A percentile compares a stretch with the other conserved stretches of the same genome.
These are phyloP conservation scores for Metschnikowia cubensis DNA, from an alignment of 805 yeast genomes.

Conservation along the genomic window DNA sequence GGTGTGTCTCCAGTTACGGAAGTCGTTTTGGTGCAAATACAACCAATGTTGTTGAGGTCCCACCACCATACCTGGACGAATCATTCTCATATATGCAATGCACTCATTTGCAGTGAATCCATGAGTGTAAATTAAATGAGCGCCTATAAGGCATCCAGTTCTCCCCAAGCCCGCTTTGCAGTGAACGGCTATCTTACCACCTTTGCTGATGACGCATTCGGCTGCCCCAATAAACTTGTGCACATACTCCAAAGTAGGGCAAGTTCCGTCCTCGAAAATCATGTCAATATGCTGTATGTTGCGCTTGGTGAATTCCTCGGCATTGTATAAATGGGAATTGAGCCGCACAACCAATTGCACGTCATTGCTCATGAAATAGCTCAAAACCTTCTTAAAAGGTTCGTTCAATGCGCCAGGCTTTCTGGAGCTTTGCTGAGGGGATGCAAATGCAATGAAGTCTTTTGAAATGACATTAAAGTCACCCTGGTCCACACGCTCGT, in stretches of 20 bases:
- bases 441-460: constrained; percentile 95
- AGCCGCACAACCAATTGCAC: constrained; percentile 89
- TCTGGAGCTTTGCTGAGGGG: constrained; percentile 68
- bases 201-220: constrained; percentile 76
- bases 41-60: constrained; percentile 99
- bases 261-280: constrained; percentile 97
- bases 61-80: constrained; percentile 99
- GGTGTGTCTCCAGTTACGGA: constrained; percentile 93
- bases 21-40: constrained; percentile 91
- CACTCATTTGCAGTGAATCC: constrained; percentile 97
- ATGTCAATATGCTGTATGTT: constrained; percentile 90
- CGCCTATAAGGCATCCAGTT: constrained; percentile 97
- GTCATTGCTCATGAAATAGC: constrained; percentile 64
- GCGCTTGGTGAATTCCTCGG: constrained; percentile 72
- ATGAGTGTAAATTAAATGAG: constrained; percentile 91
- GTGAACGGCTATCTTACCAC: constrained; percentile 97
- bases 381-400: constrained; percentile 77
- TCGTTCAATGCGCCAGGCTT: constrained; percentile 56
- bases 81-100: constrained; percentile 92
- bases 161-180: constrained; percentile 98
- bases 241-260: constrained; percentile 92
- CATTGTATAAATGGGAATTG: constrained; percentile 87
- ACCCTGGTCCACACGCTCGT: constrained; percentile 95
- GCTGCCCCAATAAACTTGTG: constrained; percentile 93
- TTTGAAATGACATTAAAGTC: constrained; percentile 90